Evolutionary conservation across 768 basidiomycete species (phyloP).

Genomic region (Phlebiopsis flavidoalba): DNA sequence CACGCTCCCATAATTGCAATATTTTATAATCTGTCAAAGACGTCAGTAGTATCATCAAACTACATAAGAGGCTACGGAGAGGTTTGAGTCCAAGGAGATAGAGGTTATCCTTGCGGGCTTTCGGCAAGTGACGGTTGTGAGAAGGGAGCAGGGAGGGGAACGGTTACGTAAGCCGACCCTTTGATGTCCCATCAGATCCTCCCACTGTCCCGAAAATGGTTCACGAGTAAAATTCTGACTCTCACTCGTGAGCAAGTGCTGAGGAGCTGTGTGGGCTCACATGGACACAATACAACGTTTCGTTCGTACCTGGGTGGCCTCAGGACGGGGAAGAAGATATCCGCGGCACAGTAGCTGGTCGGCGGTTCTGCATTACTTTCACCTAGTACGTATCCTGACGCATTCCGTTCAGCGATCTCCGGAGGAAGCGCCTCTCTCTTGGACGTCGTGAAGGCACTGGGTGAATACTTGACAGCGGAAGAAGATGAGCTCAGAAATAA

Average conservation of each 20-base stretch:
- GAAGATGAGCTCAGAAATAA: constrained; percentile 74
- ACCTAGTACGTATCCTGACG: constrained; percentile 22
- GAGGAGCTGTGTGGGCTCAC: background rate
- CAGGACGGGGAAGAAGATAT: constrained; percentile 57
- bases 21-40: too few relatives aligned
- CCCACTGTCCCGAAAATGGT: constrained; percentile 1
- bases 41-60: too few relatives aligned
- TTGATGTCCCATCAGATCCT: background rate
- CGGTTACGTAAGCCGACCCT: background rate
- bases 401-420: constrained; percentile 38
- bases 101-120: too few relatives aligned
- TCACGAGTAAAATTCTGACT: background rate
- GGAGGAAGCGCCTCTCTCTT: constrained; percentile 56
- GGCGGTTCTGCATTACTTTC: constrained; percentile 17
- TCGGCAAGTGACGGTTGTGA: background rate
- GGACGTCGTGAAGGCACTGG: constrained; percentile 79
- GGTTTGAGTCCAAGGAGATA: too few relatives aligned
- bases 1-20: too few relatives aligned
- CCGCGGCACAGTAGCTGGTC: constrained; percentile 54
- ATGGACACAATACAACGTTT: constrained; percentile 47
- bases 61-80: too few relatives aligned
- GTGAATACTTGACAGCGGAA: constrained; percentile 84
- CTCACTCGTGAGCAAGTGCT: background rate
- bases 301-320: constrained; percentile 70
- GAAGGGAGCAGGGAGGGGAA: background rate